Percentiles rank a stretch among this genome's conserved stretches.
phyloP scores from a whole-genome alignment of 345 rosid genomes.

The Salix arbutifolia region DNA sequence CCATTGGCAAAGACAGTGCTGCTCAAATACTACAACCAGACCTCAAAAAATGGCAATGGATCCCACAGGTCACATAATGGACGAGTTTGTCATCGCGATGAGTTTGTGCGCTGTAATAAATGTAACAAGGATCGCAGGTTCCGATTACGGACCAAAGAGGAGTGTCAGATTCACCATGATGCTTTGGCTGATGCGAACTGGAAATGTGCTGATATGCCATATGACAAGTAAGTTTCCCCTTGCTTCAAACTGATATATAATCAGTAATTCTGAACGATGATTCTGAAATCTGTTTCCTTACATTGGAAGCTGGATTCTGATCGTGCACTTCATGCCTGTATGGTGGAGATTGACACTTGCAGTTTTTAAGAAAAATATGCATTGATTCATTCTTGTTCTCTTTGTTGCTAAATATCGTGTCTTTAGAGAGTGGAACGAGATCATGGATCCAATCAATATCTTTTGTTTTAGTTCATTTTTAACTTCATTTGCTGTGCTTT shows the following conservation, averaged over 20 bases:
- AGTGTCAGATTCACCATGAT: conserved; percentile 82
- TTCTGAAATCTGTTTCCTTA: background rate
- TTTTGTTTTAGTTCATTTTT: background rate
- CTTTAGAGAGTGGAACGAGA: background rate
- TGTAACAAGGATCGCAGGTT: conserved; percentile 90
- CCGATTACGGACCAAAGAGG: conserved; percentile 66
- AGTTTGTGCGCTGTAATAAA: conserved; percentile 63
- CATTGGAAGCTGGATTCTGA: background rate
- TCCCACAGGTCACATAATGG: conserved; percentile 62
- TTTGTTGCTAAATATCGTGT: background rate
- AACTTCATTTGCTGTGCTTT: background rate
- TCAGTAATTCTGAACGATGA: background rate
- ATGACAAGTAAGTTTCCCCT: conserved; percentile 56
- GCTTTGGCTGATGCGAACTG: conserved; percentile 68
- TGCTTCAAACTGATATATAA: background rate
- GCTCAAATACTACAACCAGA: conserved; percentile 82
- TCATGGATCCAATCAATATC: background rate
- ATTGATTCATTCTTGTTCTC: background rate
- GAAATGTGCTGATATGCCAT: conserved; percentile 73
- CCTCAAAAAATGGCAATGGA: conserved; percentile 57
- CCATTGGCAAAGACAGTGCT: conserved; percentile 82
- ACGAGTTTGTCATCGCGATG: conserved; percentile 81
- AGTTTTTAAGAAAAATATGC: background rate
- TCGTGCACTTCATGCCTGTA: background rate
- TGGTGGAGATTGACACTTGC: background rate